A percentile compares a stretch with the other conserved stretches of the same genome.
Evolutionary conservation across 768 basidiomycete species (phyloP).

Genomic region (Xerocomellus amylosporus): DNA sequence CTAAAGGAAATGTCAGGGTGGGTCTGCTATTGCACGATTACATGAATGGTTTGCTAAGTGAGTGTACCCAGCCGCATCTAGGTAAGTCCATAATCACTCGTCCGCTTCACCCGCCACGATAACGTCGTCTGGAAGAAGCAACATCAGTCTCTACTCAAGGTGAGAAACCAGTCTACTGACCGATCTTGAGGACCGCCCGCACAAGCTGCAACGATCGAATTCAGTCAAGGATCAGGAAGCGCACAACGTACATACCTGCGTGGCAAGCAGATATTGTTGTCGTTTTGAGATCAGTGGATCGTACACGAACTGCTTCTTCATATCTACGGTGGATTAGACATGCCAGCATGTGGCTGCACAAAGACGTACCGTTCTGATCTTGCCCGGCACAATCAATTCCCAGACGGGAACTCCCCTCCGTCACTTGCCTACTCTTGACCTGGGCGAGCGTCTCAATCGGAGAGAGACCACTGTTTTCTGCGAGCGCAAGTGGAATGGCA

Average conservation of each 20-base stretch:
- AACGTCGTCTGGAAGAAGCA: constrained; percentile 61
- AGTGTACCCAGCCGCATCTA: constrained; percentile 20
- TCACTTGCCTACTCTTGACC: constrained; percentile 89
- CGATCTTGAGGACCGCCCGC: constrained; percentile 84
- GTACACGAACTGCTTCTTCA: constrained; percentile 96
- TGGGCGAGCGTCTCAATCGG: constrained; percentile 97
- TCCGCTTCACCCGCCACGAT: constrained; percentile 71
- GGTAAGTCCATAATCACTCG: constrained; percentile 42
- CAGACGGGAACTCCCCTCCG: constrained; percentile 76
- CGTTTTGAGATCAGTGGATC: constrained; percentile 97
- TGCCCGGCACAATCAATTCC: constrained; percentile 91
- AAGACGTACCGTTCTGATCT: constrained; percentile 75
- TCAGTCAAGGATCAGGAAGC: constrained; percentile 2
- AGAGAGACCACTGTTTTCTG: constrained; percentile 94
- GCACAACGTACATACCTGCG: constrained; percentile 57
- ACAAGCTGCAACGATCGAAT: constrained; percentile 54
- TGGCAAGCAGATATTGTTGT: constrained; percentile 96
- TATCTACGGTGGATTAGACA: constrained; percentile 54
- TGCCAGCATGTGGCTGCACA: not conserved
- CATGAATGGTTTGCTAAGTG: constrained; percentile 20
- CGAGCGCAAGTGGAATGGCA: constrained; percentile 91
- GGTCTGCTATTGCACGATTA: constrained; percentile 22
- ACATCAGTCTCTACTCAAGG: not conserved
- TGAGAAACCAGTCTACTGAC: constrained; percentile 40
- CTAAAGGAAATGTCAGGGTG: not conserved